Conservation (phyloP, 441 rosid genomes). For the Raphanus hybrid region DNA sequence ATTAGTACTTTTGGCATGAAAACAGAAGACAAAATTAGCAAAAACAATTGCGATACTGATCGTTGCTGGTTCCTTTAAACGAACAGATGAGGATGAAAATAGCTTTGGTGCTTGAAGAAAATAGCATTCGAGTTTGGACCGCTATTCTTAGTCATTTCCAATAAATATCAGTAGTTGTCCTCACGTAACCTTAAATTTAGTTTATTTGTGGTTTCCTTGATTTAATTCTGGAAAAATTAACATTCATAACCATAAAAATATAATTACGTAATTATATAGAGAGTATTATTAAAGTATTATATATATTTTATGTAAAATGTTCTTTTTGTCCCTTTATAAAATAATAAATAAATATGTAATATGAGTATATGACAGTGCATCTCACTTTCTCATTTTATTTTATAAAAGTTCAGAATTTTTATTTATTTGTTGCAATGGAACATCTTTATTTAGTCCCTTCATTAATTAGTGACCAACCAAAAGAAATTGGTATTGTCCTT, state of each 20-base stretch:
- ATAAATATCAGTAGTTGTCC: constrained; percentile 35
- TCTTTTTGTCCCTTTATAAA: no score
- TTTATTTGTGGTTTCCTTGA: constrained; percentile 24
- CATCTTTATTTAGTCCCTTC: constrained; percentile 25
- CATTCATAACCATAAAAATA: not conserved
- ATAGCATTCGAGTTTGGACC: constrained; percentile 38
- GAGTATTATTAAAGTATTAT: not conserved
- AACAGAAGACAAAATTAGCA: constrained; percentile 32
- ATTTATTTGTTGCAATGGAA: constrained; percentile 11
- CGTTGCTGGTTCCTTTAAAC: constrained; percentile 28
- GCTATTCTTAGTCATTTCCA: constrained; percentile 41
- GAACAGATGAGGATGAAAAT: constrained; percentile 28
- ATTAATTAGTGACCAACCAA: constrained; percentile 42
- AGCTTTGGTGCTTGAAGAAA: constrained; percentile 18
- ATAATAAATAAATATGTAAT: not conserved
- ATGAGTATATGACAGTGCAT: not conserved
- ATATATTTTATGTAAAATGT: not conserved
- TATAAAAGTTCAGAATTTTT: not conserved
- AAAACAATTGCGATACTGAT: constrained; percentile 19
- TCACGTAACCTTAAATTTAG: constrained; percentile 27
- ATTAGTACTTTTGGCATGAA: constrained; percentile 21
- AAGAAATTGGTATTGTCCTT: constrained; percentile 31
- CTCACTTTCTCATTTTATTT: not conserved
- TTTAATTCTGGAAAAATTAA: not conserved
- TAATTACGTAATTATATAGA: not conserved